Base-by-base conservation (phyloP, 2,329 filamentous ascomycete species). In the Phaeoacremonium minimum region DNA sequence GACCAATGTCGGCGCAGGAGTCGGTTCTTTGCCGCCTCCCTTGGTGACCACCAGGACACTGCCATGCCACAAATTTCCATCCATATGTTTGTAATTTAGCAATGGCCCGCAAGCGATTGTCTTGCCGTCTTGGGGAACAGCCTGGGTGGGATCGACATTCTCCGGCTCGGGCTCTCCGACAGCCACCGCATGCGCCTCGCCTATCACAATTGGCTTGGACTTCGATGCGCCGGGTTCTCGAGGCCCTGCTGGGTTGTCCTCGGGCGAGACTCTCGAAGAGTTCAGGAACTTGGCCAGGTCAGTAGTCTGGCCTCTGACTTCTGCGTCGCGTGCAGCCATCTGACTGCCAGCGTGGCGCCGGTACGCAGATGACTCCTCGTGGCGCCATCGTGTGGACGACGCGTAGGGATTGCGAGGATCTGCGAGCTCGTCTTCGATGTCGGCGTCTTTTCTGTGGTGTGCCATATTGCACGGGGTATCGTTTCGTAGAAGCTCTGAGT, bases 41-140 rank as follows among this genome's bases (percentile, higher is more conserved):
- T 75, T 80, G 13, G 83, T 85, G 35, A 96, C 88, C 33, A 96
- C 67, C 49, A 96, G 66, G 7, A 95, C 85, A 57, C 88, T 95
- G 40, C 91, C 90, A 50, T 86, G 71, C 90, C 91, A 97, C 28
- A 63, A 64, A 28, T 67, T 67, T 18, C 72, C 73, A 49, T 83
- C 77, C 77, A 85, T 89, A 51, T 77, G 76, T 45, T 83, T 73
- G 58, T 89, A 91, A 62, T 91, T 91, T 44, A 91, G 63, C 46
- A 91, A 64, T 15, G 86, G 86, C 1, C 86, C 86, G 48, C 77
- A 83, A 12, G 84, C 67, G 18, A 89, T 72, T 42, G 85, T 77
- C 51, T 66, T 72, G 31, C 71, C 72, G 33, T 75, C 71, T 17
- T 52, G 50, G 5, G 55, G 46, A 7, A 46, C 46, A 12, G 49